A percentile compares a stretch with the other conserved stretches of the same genome.
Evolutionary conservation across 495 filamentous ascomycete genomes (phyloP).

Genomic region (Xylaria palmicola): DNA sequence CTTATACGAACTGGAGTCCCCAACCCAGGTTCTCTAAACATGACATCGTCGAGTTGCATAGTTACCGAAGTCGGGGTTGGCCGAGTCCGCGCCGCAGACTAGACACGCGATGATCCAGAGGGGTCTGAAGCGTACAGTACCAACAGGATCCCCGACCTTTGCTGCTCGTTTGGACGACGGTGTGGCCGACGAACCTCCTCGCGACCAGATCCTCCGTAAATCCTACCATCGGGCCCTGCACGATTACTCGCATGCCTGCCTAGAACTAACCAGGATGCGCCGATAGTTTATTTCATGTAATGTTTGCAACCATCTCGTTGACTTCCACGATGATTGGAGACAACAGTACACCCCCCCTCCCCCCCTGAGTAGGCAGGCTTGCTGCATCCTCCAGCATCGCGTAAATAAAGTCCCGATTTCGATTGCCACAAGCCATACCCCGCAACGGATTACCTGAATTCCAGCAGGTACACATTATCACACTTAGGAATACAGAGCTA

Average conservation of each 20-base stretch:
- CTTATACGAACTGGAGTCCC: too few relatives aligned
- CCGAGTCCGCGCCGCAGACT: background rate
- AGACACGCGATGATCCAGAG: too few relatives aligned
- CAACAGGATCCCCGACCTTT: too few relatives aligned
- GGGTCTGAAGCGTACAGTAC: too few relatives aligned
- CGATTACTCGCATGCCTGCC: conserved; percentile 1
- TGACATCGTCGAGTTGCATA: background rate
- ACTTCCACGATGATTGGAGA: background rate
- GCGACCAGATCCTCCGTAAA: background rate
- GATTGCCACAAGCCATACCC: background rate
- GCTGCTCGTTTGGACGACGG: too few relatives aligned
- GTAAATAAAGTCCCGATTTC: too few relatives aligned
- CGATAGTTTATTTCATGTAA: too few relatives aligned
- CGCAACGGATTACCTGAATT: background rate
- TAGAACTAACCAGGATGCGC: too few relatives aligned
- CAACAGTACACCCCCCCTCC: too few relatives aligned
- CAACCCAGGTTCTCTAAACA: background rate
- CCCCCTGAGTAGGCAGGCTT: too few relatives aligned
- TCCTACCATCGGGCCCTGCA: conserved; percentile 2
- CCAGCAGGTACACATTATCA: background rate
- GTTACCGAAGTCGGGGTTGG: background rate
- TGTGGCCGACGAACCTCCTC: background rate
- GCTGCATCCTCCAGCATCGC: too few relatives aligned
- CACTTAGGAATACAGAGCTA: too few relatives aligned
- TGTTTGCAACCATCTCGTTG: background rate